Percentiles rank a stretch among this genome's conserved stretches.
Conservation (phyloP, 1,284 basidiomycete genomes). For the Vanrija pseudolonga region DNA sequence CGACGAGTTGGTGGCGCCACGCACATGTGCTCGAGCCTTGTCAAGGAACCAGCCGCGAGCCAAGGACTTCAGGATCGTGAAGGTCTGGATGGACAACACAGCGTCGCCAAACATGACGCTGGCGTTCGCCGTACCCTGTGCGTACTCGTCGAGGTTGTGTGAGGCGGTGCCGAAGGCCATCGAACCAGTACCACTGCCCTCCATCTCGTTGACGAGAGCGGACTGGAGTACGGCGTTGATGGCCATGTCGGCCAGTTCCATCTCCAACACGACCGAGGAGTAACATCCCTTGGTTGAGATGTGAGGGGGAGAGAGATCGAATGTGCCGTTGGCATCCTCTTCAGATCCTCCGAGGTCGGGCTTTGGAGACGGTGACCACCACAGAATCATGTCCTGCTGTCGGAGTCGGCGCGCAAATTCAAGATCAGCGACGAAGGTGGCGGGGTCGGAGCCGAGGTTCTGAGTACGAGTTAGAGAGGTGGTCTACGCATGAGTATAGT, state of each 20-base stretch:
- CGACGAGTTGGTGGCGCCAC: constrained; percentile 45
- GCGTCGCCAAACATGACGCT: constrained; percentile 86
- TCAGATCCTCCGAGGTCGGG: constrained; percentile 94
- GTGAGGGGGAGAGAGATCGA: constrained; percentile 80
- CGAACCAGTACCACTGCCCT: constrained; percentile 80
- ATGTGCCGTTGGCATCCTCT: constrained; percentile 70
- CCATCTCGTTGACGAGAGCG: constrained; percentile 90
- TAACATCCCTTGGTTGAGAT: constrained; percentile 84
- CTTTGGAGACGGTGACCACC: constrained; percentile 90
- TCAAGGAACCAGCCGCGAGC: constrained; percentile 91
- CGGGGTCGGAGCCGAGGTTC: constrained; percentile 86
- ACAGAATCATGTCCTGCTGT: constrained; percentile 85
- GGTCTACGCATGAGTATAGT: background rate
- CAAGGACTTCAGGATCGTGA: constrained; percentile 80
- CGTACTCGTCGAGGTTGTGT: constrained; percentile 87
- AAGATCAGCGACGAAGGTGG: constrained; percentile 81
- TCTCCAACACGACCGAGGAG: constrained; percentile 86
- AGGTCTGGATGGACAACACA: constrained; percentile 84
- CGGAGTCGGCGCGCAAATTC: constrained; percentile 82
- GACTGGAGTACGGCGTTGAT: constrained; percentile 94
- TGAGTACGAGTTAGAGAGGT: constrained; percentile 15
- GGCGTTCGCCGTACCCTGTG: constrained; percentile 64
- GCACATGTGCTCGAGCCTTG: constrained; percentile 59
- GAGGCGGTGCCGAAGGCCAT: constrained; percentile 91
- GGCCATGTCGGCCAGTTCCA: constrained; percentile 86